Evolutionary conservation across 2,329 filamentous ascomycete genomes (phyloP), one percentile per base, ranked within the genome.

Genomic region (Sporothrix mexicana): DNA sequence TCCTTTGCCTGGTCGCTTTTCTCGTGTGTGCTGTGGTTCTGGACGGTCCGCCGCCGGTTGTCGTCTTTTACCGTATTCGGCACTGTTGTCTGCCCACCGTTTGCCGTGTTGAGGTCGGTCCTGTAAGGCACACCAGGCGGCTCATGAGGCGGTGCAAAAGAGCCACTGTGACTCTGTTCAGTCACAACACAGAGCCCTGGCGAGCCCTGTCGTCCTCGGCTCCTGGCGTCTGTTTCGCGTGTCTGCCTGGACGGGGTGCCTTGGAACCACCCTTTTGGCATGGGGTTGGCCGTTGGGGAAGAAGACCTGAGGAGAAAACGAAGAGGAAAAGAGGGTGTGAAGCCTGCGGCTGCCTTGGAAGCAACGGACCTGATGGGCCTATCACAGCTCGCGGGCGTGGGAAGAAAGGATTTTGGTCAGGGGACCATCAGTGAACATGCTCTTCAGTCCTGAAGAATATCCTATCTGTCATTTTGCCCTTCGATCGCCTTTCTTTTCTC

Each of bases 201-300:
- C 30, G 30, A 67, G 66, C 47, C 47, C 47, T 55, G 66, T 36
- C 66, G 20, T 41, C 20, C 62, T 67, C 20, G 62, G 45, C 23
- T 51, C 62, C 64, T 30, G 64, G 64, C 64, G 64, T 36, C 47
- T 51, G 30, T 61, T 70, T 47, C 20, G 68, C 53, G 68, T 61
- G 53, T 70, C 68, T 70, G 68, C 53, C 68, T 59, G 20, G 53
- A 61, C 49, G 66, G 64, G 23, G 64, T 36, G 66, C 66, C 66
- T 69, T 45, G 20, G 41, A 20, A 66, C 41, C 15, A 6, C 20
- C 61, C 4, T n/a, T n/a, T 36, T 55, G 23, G 41, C n/a, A 47
- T 23, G 41, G 61, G 41, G 23, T 43, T 13, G n/a, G 20, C 23
- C 13, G 3, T 23, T 64, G 61, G 66, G 66, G 25, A 23, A 66